Evolutionary conservation across 257 asterid species (phyloP).

Genomic region (Nicotiana noctiflora): DNA sequence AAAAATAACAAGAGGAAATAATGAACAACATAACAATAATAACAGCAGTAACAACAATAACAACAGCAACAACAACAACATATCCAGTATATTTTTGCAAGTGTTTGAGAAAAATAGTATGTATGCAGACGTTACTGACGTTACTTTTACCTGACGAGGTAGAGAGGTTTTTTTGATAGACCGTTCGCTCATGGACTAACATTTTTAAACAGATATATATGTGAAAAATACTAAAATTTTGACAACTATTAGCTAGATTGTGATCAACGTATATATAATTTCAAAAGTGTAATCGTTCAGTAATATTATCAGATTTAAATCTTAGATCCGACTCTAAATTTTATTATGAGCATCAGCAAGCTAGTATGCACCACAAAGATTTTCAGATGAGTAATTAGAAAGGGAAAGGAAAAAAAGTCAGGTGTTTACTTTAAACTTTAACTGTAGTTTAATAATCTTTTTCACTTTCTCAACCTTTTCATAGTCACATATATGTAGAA

Average conservation of each 20-base stretch:
- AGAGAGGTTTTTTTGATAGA: no score
- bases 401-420: conserved; percentile 16
- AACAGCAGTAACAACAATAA: no score
- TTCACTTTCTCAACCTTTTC: conserved; percentile 24
- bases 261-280: not conserved
- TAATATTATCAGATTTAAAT: not conserved
- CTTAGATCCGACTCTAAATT: not conserved
- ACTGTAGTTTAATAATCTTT: conserved; percentile 7
- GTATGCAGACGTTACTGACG: no score
- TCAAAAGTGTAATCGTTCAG: not conserved
- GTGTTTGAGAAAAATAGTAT: no score
- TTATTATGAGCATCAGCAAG: not conserved
- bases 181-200: no score
- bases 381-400: not conserved
- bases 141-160: no score
- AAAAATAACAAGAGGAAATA: not conserved
- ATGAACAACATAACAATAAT: not conserved
- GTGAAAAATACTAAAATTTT: no score
- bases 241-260: no score
- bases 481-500: not conserved
- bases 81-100: no score
- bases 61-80: no score
- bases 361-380: not conserved
- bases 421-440: conserved; percentile 16
- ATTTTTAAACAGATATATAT: no score